Evolutionary conservation across 2,329 filamentous ascomycete species (phyloP), one percentile per base, ranked within the genome.

Genomic region (Colletotrichum cordylinicola): DNA sequence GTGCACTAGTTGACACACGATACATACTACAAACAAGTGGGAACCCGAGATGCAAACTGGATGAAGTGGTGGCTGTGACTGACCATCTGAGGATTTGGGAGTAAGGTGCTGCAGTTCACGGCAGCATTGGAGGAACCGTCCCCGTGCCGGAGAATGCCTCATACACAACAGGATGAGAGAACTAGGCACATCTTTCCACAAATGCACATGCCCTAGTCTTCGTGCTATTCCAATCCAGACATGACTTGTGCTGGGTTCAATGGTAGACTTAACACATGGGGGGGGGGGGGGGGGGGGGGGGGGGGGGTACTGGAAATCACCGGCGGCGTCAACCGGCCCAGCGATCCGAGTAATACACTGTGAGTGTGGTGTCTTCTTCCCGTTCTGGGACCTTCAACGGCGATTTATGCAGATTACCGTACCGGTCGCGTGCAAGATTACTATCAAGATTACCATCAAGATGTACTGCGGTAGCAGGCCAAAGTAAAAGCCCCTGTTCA

Each of bases 381-480:
- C 18, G 43, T 48, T 21, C 12, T 18, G 18, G 39, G 18, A 9
- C 18, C 3, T 48, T 48, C 18, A 12, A n/a, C 43, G 18, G 43
- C 10, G 43, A n/a, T 48, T 48, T n/a, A 21, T 48, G n/a, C 43
- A 48, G 43, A 21, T 48, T 48, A 48, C 43, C 43, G n/a, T 10
- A 3, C 43, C 43, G 43, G 21, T 48, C 10, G 43, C 21, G 18
- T 48, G 43, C 43, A n/a, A 21, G 43, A 48, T 48, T 48, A 21
- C 10, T 48, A 18, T 48, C 43, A 48, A 48, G 43, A 58, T 61
- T n/a, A n/a, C n/a, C n/a, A n/a, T n/a, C n/a, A n/a, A n/a, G n/a
- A n/a, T n/a, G n/a, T n/a, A 55, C 48, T 21, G 48, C 48, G 15
- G 48, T 52, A 52, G 6, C 15, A 52, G 48, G 48, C 48, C 15